Evolutionary conservation across 345 rosid species (phyloP), one percentile per base, ranked within the genome.

Genomic region (Citrus maxima): DNA sequence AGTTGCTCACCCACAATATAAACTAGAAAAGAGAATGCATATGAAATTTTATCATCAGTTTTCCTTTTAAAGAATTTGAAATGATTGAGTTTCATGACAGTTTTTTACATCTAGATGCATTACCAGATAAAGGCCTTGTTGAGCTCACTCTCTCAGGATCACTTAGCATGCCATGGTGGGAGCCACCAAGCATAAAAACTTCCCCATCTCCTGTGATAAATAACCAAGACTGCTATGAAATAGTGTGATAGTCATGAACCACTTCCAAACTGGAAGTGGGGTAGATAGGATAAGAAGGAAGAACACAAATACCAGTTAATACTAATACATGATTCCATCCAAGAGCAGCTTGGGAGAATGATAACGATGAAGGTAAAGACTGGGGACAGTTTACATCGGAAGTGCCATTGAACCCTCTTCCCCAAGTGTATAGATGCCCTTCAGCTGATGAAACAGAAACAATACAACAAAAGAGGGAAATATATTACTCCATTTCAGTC

Each of bases 321-420:
- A 87, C 25, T 40, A 94, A 77, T 54, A 89, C 88, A 69, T 96
- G 99, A 80, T 90, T 94, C 97, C 99, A 94, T 75, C 99, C 98
- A 80, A 91, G 82, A 60, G 86, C 93, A 73, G 82, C 88, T 58
- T 87, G 78, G 61, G 56, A 74, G 82, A 93, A 88, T 42, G 24
- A 56, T 25, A 73, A 51, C 12, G 87, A 70, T 30, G 90, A 82
- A 64, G 83, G 76, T 38, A 89, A 83, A 79, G 72, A 67, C 74
- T 73, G 83, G 75, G 98, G 97, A 76, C 67, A 72, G 64, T 71
- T 81, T 83, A 76, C 77, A 87, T 90, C 94, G 1, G 85, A 70
- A 66, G 80, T 30, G 65, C 90, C 82, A 37, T 80, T 73, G 78
- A 92, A 90, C 73, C 97, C 94, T 89, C 92, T 91, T 82, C 98